These are phyloP conservation scores for Yamadazyma kanchanaburiensis DNA, from an alignment of 1,139 yeast species.

Conservation along the genomic window DNA sequence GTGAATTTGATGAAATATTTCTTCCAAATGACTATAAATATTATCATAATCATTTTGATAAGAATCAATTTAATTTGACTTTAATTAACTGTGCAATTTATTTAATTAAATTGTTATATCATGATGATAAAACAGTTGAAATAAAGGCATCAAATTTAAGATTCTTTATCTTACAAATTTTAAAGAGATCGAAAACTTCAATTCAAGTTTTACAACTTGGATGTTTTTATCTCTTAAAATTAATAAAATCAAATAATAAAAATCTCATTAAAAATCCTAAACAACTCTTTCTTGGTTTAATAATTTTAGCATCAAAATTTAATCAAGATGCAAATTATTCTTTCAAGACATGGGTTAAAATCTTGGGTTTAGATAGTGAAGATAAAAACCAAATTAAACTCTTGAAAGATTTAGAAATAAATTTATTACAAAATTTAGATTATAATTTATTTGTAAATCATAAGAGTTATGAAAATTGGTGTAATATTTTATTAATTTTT, in stretches of 20 bases:
- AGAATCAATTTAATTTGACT: constrained; percentile 40
- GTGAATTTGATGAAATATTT: constrained; percentile 4
- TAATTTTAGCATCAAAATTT: constrained; percentile 70
- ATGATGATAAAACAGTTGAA: constrained; percentile 12
- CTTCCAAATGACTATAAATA: constrained; percentile 40
- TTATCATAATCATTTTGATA: constrained; percentile 38
- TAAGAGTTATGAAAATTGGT: constrained; percentile 53
- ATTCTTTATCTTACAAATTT: constrained; percentile 58
- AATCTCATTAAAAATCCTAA: constrained; percentile 49
- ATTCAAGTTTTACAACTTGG: constrained; percentile 64
- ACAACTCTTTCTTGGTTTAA: constrained; percentile 60
- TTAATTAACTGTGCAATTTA: constrained; percentile 37
- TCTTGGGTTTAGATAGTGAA: constrained; percentile 51
- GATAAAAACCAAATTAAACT: constrained; percentile 29
- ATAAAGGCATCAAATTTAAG: constrained; percentile 26
- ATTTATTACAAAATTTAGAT: constrained; percentile 50
- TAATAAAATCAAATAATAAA: constrained; percentile 22
- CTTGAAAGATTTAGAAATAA: constrained; percentile 51
- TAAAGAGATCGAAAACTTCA: constrained; percentile 67
- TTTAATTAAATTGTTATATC: constrained; percentile 34
- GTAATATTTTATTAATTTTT: constrained; percentile 41
- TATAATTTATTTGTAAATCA: constrained; percentile 55
- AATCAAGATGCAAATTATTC: constrained; percentile 71
- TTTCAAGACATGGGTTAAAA: constrained; percentile 71
- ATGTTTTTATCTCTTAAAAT: constrained; percentile 56